phyloP scores from a whole-genome alignment of 1,284 basidiomycete genomes.

The Meripilus lineatus region DNA sequence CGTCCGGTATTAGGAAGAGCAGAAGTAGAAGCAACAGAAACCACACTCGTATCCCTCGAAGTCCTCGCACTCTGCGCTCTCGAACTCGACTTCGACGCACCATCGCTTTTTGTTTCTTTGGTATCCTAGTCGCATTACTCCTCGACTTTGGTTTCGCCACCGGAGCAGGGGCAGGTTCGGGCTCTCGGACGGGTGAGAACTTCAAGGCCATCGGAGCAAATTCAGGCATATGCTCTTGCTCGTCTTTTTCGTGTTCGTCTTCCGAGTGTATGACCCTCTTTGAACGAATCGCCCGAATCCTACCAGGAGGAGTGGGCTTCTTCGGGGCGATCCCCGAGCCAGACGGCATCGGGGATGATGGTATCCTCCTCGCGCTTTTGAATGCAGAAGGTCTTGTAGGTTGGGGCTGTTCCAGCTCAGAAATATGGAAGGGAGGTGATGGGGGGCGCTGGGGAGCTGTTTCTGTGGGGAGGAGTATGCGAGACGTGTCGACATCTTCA shows the following conservation, averaged over 20 bases:
- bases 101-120: background rate
- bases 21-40: background rate
- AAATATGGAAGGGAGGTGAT: background rate
- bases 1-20: background rate
- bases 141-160: background rate
- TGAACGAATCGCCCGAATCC: slow-evolving; percentile 17
- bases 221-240: no score
- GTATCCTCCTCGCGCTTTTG: slow-evolving; percentile 38
- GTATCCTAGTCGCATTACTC: background rate
- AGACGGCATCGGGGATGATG: slow-evolving; percentile 63
- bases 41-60: background rate
- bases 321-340: slow-evolving; percentile 46
- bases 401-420: slow-evolving; percentile 3
- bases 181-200: background rate
- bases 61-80: background rate
- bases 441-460: background rate
- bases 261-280: slow-evolving; percentile 3
- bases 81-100: background rate
- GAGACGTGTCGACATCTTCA: background rate
- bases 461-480: background rate
- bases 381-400: slow-evolving; percentile 12
- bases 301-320: slow-evolving; percentile 49
- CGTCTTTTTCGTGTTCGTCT: background rate
- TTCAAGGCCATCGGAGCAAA: background rate
- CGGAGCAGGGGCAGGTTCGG: background rate